A percentile compares a stretch with the other conserved stretches of the same genome.
phyloP scores from a whole-genome alignment of 768 basidiomycete species.

The Lactarius deliciosus region DNA sequence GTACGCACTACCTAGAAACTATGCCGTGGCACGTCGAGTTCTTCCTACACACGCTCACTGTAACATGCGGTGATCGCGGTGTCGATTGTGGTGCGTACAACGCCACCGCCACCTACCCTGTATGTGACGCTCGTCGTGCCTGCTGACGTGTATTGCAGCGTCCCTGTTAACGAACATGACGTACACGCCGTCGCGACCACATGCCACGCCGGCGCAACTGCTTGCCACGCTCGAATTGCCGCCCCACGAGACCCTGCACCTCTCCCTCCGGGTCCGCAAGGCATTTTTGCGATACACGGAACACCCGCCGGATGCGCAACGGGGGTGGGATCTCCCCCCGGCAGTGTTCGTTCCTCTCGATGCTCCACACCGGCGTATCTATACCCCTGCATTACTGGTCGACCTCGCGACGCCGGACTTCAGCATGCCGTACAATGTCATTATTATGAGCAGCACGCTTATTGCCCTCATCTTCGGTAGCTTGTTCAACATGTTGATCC shows the following conservation, averaged over 20 bases:
- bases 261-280: conserved; percentile 76
- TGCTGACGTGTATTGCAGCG: conserved; percentile 41
- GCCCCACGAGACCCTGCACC: conserved; percentile 55
- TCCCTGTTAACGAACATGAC: conserved; percentile 62
- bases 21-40: conserved; percentile 93
- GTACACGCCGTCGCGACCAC: conserved; percentile 67
- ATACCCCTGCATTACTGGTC: conserved; percentile 78
- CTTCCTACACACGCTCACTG: conserved; percentile 75
- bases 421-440: conserved; percentile 99
- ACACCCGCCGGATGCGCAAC: conserved; percentile 91
- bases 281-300: conserved; percentile 92
- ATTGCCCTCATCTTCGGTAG: conserved; percentile 93
- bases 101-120: not conserved
- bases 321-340: conserved; percentile 91
- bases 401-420: conserved; percentile 99
- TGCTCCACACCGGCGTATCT: conserved; percentile 48
- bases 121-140: not conserved
- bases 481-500: conserved; percentile 82
- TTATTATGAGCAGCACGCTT: conserved; percentile 91
- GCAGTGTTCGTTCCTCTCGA: conserved; percentile 64
- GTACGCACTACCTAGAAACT: conserved; percentile 78
- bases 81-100: conserved; percentile 44
- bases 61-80: conserved; percentile 45
- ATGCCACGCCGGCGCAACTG: conserved; percentile 74
- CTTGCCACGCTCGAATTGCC: conserved; percentile 74